Conservation (phyloP, 2,329 filamentous ascomycete genomes). For the Onygenales sp. region DNA sequence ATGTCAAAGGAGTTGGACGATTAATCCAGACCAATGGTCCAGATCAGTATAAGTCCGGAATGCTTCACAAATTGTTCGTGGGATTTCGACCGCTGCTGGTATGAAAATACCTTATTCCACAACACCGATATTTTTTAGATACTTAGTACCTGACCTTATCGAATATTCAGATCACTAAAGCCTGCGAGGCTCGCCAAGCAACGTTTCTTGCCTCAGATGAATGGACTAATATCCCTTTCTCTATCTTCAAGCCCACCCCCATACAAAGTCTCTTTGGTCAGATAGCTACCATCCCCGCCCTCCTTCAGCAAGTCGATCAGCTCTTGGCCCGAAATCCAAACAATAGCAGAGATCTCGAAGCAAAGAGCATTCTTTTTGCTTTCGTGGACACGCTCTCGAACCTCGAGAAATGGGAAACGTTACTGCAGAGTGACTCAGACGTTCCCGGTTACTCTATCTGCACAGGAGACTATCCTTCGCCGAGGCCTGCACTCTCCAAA, state of each 20-base stretch:
- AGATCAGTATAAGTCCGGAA: conserved; percentile 21
- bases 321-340: conserved; percentile 1
- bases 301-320: conserved; percentile 16
- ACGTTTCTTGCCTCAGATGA: conserved; percentile 22
- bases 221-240: conserved; percentile 27
- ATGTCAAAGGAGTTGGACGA: conserved; percentile 26
- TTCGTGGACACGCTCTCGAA: background rate
- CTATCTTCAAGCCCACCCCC: conserved; percentile 13
- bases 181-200: conserved; percentile 18
- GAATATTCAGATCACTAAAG: conserved; percentile 20
- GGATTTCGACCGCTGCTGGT: conserved; percentile 34
- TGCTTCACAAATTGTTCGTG: conserved; percentile 30
- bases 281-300: conserved; percentile 19
- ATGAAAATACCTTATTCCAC: conserved; percentile 5
- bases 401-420: background rate
- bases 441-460: background rate
- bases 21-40: conserved; percentile 25
- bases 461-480: no score
- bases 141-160: background rate
- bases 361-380: background rate
- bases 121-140: background rate
- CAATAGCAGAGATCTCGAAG: background rate
- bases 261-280: conserved; percentile 27
- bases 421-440: background rate
- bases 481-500: background rate